Conservation (phyloP, 163 green algal genomes). For the Scenedesmus sp. region DNA sequence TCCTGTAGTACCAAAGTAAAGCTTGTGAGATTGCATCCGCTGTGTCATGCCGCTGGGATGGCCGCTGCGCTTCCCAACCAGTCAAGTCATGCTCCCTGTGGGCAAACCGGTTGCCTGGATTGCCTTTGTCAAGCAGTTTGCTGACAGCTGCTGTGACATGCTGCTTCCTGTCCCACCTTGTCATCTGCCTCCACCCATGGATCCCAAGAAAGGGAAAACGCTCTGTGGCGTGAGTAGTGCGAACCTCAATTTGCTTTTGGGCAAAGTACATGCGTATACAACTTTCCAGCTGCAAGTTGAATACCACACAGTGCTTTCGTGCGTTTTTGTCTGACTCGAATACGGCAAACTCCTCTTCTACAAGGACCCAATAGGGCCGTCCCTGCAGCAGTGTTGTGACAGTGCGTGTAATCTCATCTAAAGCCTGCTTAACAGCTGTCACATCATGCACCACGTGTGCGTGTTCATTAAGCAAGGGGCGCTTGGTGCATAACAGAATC, state of each 20-base stretch:
- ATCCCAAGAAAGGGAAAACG: constrained; percentile 7
- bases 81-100: neutral
- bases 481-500: neutral
- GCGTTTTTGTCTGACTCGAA: neutral
- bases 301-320: neutral
- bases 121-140: neutral
- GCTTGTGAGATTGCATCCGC: neutral
- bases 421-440: neutral
- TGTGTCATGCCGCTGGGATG: neutral
- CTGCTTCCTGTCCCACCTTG: neutral
- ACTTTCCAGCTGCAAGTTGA: neutral
- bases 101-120: neutral
- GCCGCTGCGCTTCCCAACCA: neutral
- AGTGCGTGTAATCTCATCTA: neutral
- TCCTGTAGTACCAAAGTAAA: neutral
- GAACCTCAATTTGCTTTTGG: neutral
- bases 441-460: neutral
- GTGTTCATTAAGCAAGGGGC: neutral
- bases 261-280: neutral
- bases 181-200: neutral
- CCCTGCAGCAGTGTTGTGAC: neutral
- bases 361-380: neutral
- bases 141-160: neutral
- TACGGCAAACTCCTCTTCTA: neutral
- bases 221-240: neutral